Base-by-base conservation (phyloP, 1,139 yeast species). In the Lodderomyces jiufengensis region DNA sequence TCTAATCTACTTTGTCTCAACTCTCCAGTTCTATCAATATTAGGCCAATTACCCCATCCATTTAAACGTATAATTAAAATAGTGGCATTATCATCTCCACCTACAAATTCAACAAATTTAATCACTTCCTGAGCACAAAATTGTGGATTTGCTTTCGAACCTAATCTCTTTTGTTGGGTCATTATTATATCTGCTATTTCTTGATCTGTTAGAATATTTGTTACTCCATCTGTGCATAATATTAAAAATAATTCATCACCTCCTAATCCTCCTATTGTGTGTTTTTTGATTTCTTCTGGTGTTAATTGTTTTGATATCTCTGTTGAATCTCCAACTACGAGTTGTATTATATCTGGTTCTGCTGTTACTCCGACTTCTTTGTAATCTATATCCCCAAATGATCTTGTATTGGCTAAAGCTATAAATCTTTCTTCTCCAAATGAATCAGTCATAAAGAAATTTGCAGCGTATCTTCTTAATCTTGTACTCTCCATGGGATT, bases 1-100 rank as follows among this genome's bases (percentile, higher is more conserved):
- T 69, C 71, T 59, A 90, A 69, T 48, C 87, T 70, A 40, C 82
- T 80, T 55, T 84, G 95, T 46, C 97, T 71, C 37, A 79, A 59
- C 34, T 73, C 77, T 2, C 95, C 97, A 0, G 97, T 87, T 33
- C 95, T 66, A 61, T 92, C 97, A 10, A 67, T 51, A 42, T 74
- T 63, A 5, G 92, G 92, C 97, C 97, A 92, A 38, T 78, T 73
- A 9, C 95, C 96, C 98, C 98, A 92, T 6, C 96, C 96, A 29
- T 76, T 73, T 39, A 92, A 64, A 39, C 95, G 66, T 3, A 92
- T 61, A 9, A 92, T 87, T 45, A 84, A 52, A 54, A 96, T 87
- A 1, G 97, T 87, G 9, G 97, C 95, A 60, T 92, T 92, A 57
- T 92, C 98, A 50, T 86, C 92, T 3, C 95, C 95, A 8, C 95